Percentiles rank a stretch among this genome's conserved stretches.
Evolutionary conservation across 768 basidiomycete species (phyloP).

Genomic region (Neoboletus brunneissimus): DNA sequence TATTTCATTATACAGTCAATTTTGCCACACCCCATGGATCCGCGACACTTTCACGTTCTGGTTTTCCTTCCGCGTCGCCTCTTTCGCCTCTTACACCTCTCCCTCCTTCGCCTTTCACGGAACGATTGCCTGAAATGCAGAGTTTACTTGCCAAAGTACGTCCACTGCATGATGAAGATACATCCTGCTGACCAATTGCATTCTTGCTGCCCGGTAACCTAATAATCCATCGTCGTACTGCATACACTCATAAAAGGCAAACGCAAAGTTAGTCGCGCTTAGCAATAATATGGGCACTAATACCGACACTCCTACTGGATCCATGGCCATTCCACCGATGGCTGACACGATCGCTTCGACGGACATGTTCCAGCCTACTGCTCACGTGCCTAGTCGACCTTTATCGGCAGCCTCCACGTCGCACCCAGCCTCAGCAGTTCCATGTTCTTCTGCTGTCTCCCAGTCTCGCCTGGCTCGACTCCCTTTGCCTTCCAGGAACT

Average conservation of each 20-base stretch:
- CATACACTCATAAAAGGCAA: background rate
- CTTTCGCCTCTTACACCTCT: constrained; percentile 51
- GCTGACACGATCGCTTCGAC: constrained; percentile 5
- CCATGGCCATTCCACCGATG: background rate
- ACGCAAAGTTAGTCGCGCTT: background rate
- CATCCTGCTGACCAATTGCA: background rate
- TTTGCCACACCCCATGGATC: constrained; percentile 26
- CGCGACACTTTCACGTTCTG: background rate
- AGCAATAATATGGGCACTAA: background rate
- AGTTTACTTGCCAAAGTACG: constrained; percentile 21
- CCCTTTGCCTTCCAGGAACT: background rate
- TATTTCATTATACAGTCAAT: constrained; percentile 26
- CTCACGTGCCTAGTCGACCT: background rate
- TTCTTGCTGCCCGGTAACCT: background rate
- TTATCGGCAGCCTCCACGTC: constrained; percentile 4
- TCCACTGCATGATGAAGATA: background rate
- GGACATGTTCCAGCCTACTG: background rate
- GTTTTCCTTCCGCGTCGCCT: constrained; percentile 15
- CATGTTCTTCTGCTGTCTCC: background rate
- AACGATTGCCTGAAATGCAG: constrained; percentile 7
- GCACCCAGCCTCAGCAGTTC: background rate
- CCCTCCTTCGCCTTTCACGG: constrained; percentile 42
- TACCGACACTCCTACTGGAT: background rate
- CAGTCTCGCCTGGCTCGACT: constrained; percentile 3
- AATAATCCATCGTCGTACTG: background rate